Evolutionary conservation across 2,329 filamentous ascomycete species (phyloP).

Genomic region (Cephalotrichum gorgonifer): DNA sequence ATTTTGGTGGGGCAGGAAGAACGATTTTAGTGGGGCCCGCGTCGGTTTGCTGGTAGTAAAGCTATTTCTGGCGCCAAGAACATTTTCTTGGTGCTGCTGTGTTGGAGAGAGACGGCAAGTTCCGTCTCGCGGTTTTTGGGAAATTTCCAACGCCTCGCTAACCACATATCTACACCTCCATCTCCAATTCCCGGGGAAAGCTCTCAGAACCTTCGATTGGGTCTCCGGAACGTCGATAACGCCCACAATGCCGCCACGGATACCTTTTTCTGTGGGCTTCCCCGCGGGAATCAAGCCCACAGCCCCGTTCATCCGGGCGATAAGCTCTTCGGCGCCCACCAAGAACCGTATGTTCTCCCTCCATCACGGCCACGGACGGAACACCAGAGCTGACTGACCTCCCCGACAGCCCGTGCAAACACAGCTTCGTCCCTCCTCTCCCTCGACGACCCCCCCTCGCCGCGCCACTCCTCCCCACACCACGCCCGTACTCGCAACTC

Average conservation of each 20-base stretch:
- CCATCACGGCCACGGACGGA: not conserved
- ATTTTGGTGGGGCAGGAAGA: conserved; percentile 5
- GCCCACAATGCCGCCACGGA: conserved; percentile 3
- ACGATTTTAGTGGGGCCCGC: not conserved
- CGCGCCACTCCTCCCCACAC: conserved; percentile 7
- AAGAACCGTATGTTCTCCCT: not conserved
- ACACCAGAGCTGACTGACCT: not conserved
- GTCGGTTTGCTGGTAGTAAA: not conserved
- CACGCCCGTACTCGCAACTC: conserved; percentile 12
- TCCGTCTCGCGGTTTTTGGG: not conserved
- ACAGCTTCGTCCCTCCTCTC: conserved; percentile 14
- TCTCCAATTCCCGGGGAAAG: too few species aligned
- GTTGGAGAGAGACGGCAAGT: conserved; percentile 1
- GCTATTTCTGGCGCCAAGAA: not conserved
- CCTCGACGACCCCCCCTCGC: conserved; percentile 12
- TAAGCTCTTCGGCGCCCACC: not conserved
- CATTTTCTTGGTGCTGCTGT: not conserved
- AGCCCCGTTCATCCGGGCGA: not conserved
- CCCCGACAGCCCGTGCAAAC: conserved; percentile 7
- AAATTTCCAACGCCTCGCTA: not conserved
- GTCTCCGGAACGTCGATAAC: too few species aligned
- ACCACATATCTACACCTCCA: not conserved
- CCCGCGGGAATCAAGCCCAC: conserved; percentile 1
- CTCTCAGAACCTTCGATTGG: not conserved
- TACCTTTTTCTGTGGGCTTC: not conserved